Percentiles rank a stretch among this genome's conserved stretches.
Conservation (phyloP, 2,329 filamentous ascomycete species). For the Volutella citrinella region DNA sequence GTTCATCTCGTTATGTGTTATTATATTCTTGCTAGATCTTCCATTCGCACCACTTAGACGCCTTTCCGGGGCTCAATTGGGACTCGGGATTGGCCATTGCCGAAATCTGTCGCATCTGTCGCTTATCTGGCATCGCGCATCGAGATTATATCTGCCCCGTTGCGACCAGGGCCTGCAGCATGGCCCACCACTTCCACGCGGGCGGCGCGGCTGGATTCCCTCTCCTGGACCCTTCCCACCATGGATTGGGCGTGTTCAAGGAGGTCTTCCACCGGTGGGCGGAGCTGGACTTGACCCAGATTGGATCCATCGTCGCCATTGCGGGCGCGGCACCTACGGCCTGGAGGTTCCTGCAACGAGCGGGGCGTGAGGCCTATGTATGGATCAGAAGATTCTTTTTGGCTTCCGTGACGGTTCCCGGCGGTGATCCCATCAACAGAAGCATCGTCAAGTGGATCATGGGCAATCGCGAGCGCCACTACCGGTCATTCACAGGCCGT, state of each 20-base stretch:
- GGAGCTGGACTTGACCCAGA: constrained; percentile 43
- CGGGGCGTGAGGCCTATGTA: constrained; percentile 36
- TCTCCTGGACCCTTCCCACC: constrained; percentile 28
- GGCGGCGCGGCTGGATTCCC: constrained; percentile 13
- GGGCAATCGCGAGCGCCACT: constrained; percentile 35
- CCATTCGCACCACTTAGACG: no score
- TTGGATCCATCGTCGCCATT: constrained; percentile 44
- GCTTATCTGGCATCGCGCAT: no score
- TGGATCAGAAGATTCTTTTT: constrained; percentile 43
- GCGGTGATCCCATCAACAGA: constrained; percentile 42
- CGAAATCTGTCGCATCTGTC: no score
- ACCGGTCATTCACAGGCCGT: constrained; percentile 42
- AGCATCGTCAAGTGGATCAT: constrained; percentile 45
- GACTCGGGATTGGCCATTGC: no score
- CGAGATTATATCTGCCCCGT: no score
- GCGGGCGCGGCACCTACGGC: constrained; percentile 39
- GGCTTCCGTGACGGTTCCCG: constrained; percentile 41
- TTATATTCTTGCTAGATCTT: no score
- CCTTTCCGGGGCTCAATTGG: no score
- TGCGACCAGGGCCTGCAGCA: no score
- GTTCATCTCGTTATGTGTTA: no score
- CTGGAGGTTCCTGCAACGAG: constrained; percentile 34
- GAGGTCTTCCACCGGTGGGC: constrained; percentile 39
- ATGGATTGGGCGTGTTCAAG: constrained; percentile 33
- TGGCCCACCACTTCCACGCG: constrained; percentile 22